These are phyloP conservation scores for Lipomyces chichibuensis DNA, from an alignment of 805 yeast species.

Conservation along the genomic window DNA sequence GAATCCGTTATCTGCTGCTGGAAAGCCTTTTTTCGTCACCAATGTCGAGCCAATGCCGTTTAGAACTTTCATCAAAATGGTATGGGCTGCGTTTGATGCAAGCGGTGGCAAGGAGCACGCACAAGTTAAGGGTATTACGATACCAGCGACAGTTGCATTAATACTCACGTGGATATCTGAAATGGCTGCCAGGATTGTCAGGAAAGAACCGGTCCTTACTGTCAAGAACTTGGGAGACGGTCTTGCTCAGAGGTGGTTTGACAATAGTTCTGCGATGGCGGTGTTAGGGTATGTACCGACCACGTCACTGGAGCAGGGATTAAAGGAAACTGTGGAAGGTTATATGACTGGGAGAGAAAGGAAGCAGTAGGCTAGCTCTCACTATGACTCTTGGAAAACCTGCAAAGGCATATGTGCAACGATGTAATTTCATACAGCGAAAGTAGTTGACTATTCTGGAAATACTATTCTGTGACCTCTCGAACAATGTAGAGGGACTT, in stretches of 20 bases:
- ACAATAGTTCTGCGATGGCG: not conserved
- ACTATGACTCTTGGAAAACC: too few relatives aligned
- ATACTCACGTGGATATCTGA: not conserved
- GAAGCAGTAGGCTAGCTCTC: too few relatives aligned
- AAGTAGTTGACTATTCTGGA: too few relatives aligned
- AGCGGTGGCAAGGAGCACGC: not conserved
- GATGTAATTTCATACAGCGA: too few relatives aligned
- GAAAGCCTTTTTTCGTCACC: not conserved
- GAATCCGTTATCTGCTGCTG: not conserved
- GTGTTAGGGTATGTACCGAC: not conserved
- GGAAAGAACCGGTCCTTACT: not conserved
- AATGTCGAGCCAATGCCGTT: constrained; percentile 2
- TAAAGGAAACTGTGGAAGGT: not conserved
- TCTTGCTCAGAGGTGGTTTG: not conserved
- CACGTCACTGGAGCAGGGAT: not conserved
- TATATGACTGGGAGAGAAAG: not conserved
- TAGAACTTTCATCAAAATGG: not conserved
- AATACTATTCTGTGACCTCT: too few relatives aligned
- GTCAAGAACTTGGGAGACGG: not conserved
- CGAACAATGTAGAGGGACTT: too few relatives aligned
- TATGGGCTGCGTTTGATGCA: constrained; percentile 2
- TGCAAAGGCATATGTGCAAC: too few relatives aligned
- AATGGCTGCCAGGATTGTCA: not conserved
- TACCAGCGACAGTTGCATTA: not conserved
- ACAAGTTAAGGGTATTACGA: not conserved